Base-by-base conservation (phyloP, 2,329 filamentous ascomycete species). In the Microsporum ferrugineum region DNA sequence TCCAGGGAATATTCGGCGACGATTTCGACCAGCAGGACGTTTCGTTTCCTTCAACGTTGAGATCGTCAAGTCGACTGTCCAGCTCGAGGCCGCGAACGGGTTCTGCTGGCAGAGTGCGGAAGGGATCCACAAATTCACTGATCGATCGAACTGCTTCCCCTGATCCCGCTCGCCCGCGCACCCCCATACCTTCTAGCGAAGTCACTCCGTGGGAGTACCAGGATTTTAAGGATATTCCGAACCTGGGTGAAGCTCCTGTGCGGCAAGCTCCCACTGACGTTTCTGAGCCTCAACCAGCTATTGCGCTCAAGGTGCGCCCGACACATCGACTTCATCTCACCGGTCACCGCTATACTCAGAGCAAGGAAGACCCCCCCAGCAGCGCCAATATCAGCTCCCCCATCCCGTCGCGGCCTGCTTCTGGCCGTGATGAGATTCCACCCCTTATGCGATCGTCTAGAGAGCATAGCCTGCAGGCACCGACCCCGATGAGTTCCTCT, bases 191-290 rank as follows among this genome's bases (percentile, higher is more conserved):
- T 10, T 58, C 56, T 10, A 94, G 89, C 69, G 92, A 97, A 75
- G 91, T 99, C 62, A 94, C 95, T 43, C 94, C 94, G n/a, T 99
- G 96, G 81, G 82, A 95, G 64, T 97, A 94, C 71, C 94, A 97
- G 75, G 89, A 94, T 71, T 82, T 82, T 66, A 84, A 89, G 84
- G 88, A 91, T 70, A 88, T 91, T 68, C 84, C 83, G 53, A 83
- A 85, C 65, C 89, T 86, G 75, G 88, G 88, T 63, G 88, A 91
- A 73, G 88, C 88, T 51, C 88, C 88, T 34, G 85, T 91, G 59
- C 83, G 87, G 70, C 81, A 86, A 67, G 84, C 83, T 63, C 82
- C 88, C 64, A 84, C 82, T 45, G 85, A 86, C 8, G 82, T 84
- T 51, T 87, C 90, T 73, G 59, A 60, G 31, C 8, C 34, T 23